These are phyloP conservation scores for Lipomyces spencermartinsiae DNA, from an alignment of 805 yeast genomes.

Conservation along the genomic window DNA sequence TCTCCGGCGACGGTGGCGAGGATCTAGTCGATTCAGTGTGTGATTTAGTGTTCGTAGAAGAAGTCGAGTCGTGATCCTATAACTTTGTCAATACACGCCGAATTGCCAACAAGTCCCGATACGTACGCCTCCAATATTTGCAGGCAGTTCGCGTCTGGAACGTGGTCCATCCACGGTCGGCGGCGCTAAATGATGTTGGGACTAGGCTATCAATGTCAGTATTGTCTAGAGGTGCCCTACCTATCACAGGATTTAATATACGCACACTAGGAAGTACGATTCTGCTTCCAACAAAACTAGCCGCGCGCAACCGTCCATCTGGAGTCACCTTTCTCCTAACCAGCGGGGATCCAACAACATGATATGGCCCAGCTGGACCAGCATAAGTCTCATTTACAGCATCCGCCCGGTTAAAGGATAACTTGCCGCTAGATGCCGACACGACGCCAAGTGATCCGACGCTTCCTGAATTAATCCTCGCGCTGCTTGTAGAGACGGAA, in stretches of 20 bases:
- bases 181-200: not conserved
- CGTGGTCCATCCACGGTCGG: not conserved
- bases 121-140: not conserved
- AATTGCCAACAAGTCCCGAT: not conserved
- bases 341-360: not conserved
- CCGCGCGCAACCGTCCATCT: not conserved
- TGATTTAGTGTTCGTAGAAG: not conserved
- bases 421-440: not conserved
- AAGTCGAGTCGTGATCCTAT: not conserved
- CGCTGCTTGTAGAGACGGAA: constrained; percentile 7
- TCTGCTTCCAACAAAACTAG: not conserved
- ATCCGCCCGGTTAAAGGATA: not conserved
- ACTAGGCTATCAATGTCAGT: not conserved
- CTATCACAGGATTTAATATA: not conserved
- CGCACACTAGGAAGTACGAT: not conserved
- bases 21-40: not conserved
- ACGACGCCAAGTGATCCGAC: constrained; percentile 11
- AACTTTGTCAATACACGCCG: not conserved
- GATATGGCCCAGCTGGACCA: not conserved
- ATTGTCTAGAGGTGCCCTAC: not conserved
- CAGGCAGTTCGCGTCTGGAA: not conserved
- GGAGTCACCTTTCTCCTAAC: not conserved
- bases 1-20: not conserved
- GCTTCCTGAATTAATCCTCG: constrained; percentile 5
- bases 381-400: not conserved